Base-by-base conservation (phyloP, 2,329 filamentous ascomycete genomes). In the Parafenestella ontariensis region DNA sequence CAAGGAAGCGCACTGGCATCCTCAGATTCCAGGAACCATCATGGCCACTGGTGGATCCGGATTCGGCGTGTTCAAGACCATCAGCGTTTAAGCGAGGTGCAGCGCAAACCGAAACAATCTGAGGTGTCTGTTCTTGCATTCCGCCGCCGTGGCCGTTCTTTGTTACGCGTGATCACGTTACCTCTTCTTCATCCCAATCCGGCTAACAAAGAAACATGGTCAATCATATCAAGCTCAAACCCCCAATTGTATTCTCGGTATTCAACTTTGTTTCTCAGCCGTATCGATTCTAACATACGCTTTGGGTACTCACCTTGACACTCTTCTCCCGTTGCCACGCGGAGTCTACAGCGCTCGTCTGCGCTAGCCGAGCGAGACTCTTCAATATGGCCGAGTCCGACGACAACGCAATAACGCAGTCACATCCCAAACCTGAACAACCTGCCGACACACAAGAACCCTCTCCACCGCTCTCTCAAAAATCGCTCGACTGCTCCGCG, bases 1-100 rank as follows among this genome's bases (percentile, higher is more conserved):
- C 52, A 98, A 97, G 85, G 95, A 99, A 79, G 80, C 93, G 33
- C 95, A 99, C 79, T 99, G 95, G 94, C 94, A 98, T 79, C 90
- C 90, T 29, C 95, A 99, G 80, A 96, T 98, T 73, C 90, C 92
- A 0, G 95, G 95, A 26, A 88, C 87, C 29, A 79, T 98, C 57
- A 88, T 98, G 78, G 92, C 92, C 1, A 99, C 95, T 0, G 95
- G 95, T 9, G 89, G 92, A 70, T 88, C 88, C 77, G 87, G 87
- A 46, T 97, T 99, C 77, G 84, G 85, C 36, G 72, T 76, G 2
- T 76, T 77, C 71, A 77, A 77, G 61, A 76, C 73, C 0, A 74
- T 75, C 62, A 76, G 71, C 59, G 75, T 76, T n/a, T 76, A 73
- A 58, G 55, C 20, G 21, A 39, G 7, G 9, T 40, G 37, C 37